Conservation (phyloP, 2,329 filamentous ascomycete species). For the Pseudocercospora musae region DNA sequence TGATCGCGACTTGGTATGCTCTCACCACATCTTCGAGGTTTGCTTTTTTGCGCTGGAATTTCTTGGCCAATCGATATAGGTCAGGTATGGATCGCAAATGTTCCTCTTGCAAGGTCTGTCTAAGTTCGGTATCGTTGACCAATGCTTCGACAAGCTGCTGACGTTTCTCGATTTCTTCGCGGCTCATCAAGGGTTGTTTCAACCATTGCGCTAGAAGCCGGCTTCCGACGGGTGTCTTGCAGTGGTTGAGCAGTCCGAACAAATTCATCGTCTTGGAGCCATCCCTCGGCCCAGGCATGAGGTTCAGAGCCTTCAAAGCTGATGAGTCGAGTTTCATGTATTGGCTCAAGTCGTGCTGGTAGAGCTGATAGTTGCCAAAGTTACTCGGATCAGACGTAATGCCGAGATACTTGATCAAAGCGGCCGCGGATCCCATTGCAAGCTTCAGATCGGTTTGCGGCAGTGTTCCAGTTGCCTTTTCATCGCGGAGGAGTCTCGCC, state of each 20-base stretch:
- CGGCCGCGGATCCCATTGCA: constrained; percentile 91
- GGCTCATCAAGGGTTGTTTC: constrained; percentile 94
- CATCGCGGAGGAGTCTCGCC: constrained; percentile 80
- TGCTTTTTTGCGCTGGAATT: constrained; percentile 87
- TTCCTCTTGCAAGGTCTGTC: constrained; percentile 95
- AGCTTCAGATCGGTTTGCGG: constrained; percentile 91
- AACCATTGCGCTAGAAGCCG: constrained; percentile 91
- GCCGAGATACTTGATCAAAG: constrained; percentile 89
- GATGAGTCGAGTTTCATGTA: constrained; percentile 98
- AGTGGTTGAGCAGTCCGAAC: constrained; percentile 91
- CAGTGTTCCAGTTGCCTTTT: constrained; percentile 70
- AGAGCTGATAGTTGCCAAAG: constrained; percentile 94
- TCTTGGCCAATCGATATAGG: constrained; percentile 87
- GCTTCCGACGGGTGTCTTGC: constrained; percentile 92
- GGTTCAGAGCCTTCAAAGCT: constrained; percentile 86
- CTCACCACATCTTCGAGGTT: constrained; percentile 94
- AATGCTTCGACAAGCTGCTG: constrained; percentile 96
- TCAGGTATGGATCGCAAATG: constrained; percentile 91
- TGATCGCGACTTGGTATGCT: constrained; percentile 90
- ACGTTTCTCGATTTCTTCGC: constrained; percentile 80
- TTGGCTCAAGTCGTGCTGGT: constrained; percentile 93
- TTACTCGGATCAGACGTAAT: constrained; percentile 89
- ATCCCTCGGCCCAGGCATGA: constrained; percentile 94
- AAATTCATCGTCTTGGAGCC: constrained; percentile 97
- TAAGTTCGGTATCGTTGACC: constrained; percentile 83